Conservation (phyloP, 169 alveolate genomes). For the Plasmodium vivax region DNA sequence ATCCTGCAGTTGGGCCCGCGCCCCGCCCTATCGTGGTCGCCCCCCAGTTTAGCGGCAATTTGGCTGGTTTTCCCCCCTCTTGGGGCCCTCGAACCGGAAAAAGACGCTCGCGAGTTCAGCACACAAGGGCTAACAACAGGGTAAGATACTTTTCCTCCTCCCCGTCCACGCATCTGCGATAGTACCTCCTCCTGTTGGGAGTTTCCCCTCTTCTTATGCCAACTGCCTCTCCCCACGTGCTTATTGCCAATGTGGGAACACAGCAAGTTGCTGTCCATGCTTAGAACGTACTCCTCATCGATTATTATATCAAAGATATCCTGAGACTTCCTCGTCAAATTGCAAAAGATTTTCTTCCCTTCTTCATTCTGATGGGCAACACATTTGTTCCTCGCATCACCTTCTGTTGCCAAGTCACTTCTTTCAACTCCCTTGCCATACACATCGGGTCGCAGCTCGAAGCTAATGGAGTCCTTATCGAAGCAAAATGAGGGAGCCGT, state of each 20-base stretch:
- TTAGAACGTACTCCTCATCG: conserved; percentile 22
- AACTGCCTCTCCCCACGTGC: background rate
- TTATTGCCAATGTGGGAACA: conserved; percentile 4
- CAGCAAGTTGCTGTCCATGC: conserved; percentile 22
- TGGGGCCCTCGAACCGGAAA: background rate
- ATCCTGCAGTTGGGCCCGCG: background rate
- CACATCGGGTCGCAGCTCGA: background rate
- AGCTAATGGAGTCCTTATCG: background rate
- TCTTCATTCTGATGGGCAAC: background rate
- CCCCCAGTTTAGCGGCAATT: background rate
- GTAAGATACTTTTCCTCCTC: background rate
- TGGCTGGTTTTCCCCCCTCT: background rate
- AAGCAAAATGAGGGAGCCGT: background rate
- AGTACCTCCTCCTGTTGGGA: background rate
- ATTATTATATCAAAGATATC: conserved; percentile 14
- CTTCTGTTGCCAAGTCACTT: background rate
- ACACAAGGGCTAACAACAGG: background rate
- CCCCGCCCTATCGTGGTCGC: background rate
- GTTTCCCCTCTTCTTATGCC: background rate
- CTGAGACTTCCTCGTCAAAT: background rate
- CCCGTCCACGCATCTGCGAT: background rate
- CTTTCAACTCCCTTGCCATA: background rate
- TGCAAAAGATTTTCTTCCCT: background rate
- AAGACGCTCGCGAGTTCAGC: background rate
- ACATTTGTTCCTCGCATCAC: background rate